Evolutionary conservation across 164 flowering plant species (phyloP).

Genomic region (Umbellularia californica): DNA sequence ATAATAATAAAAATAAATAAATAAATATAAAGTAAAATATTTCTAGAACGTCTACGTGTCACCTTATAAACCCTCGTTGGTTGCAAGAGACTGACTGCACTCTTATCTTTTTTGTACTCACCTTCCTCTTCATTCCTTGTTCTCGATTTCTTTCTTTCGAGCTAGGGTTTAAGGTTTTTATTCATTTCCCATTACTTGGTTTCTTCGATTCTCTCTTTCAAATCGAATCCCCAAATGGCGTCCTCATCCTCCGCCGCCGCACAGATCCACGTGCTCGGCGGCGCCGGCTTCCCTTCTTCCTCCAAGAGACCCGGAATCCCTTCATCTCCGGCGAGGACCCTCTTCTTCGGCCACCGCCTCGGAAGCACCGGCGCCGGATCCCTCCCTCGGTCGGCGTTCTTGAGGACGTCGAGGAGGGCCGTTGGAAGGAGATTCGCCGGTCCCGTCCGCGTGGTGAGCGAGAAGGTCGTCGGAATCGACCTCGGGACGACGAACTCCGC

Average conservation of each 20-base stretch:
- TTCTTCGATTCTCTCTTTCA: not conserved
- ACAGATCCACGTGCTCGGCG: constrained; percentile 31
- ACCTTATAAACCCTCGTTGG: not conserved
- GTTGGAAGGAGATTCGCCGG: constrained; percentile 2
- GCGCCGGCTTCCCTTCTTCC: constrained; percentile 17
- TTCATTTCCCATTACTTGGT: no score
- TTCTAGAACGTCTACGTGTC: constrained; percentile 4
- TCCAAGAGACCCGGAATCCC: not conserved
- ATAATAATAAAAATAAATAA: no score
- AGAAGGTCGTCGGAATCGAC: constrained; percentile 68
- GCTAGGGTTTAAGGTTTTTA: no score
- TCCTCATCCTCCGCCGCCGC: constrained; percentile 36
- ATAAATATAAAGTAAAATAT: not conserved
- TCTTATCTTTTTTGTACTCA: not conserved
- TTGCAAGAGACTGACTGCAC: not conserved
- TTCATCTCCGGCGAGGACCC: constrained; percentile 12
- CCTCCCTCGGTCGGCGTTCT: constrained; percentile 17
- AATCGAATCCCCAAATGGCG: constrained; percentile 24
- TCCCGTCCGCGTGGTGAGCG: constrained; percentile 43
- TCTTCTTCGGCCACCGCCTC: constrained; percentile 31
- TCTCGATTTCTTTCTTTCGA: no score
- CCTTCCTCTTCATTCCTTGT: not conserved
- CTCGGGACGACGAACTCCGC: constrained; percentile 70
- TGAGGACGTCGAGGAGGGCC: constrained; percentile 15
- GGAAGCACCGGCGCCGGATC: constrained; percentile 17